phyloP scores from a whole-genome alignment of 257 asterid species.

The Lycium ferocissimum region DNA sequence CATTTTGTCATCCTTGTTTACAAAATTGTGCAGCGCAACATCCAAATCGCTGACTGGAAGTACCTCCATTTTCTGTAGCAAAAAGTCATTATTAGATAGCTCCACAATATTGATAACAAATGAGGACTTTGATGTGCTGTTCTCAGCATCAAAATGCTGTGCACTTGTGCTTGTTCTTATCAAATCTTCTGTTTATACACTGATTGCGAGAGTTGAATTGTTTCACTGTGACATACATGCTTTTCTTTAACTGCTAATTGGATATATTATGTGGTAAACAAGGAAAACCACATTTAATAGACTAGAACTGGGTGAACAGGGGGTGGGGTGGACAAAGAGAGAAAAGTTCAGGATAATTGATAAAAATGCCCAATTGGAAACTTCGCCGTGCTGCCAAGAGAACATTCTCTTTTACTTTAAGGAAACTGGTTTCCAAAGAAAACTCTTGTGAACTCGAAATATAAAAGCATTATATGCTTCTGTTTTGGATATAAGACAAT shows the following conservation, averaged over 20 bases:
- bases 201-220: background rate
- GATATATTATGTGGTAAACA: background rate
- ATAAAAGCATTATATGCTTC: background rate
- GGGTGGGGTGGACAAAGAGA: background rate
- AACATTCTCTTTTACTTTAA: background rate
- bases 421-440: background rate
- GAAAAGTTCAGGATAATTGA: background rate
- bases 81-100: slow-evolving; percentile 29
- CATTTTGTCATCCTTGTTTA: slow-evolving; percentile 93
- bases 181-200: background rate
- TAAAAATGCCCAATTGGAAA: background rate
- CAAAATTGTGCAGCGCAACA: slow-evolving; percentile 90
- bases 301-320: background rate
- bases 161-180: background rate
- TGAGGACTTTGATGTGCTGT: background rate
- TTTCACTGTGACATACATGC: background rate
- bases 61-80: slow-evolving; percentile 89
- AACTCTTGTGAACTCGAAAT: background rate
- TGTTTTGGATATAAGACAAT: slow-evolving; percentile 4
- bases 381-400: background rate
- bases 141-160: background rate
- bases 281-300: background rate
- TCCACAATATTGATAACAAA: slow-evolving; percentile 28
- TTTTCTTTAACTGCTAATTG: background rate
- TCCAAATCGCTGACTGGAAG: slow-evolving; percentile 97